Evolutionary conservation across 2,329 filamentous ascomycete species (phyloP), one percentile per base, ranked within the genome.

Genomic region (Pseudonectria buxi): DNA sequence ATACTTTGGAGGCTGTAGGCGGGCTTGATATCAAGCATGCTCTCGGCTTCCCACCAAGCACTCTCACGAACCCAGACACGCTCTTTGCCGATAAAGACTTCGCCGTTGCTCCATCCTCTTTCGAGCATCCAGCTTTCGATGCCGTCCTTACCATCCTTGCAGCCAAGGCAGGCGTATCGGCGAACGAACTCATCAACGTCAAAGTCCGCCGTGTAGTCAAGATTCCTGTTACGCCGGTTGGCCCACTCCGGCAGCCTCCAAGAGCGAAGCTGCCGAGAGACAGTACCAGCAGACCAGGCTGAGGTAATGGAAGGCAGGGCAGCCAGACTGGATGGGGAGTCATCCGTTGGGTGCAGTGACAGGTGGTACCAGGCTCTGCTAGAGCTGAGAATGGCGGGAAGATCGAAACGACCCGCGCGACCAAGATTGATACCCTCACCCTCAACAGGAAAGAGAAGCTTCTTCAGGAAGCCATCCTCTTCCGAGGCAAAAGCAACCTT

Each of bases 1-100:
- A 62, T 53, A 7, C 47, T 51, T 7, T 55, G 57, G 15, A 57
- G 40, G 29, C 61, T 59, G 27, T 78, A 74, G 35, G 74, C 68
- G 2, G 81, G 78, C 61, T 92, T 90, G 51, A 94, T 71, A 54
- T 98, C 92, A 18, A 96, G 79, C 84, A 95, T 94, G 42, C 78
- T 86, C 64, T 98, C 92, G 5, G 89, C 90, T 62, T 96, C 90
- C 90, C 90, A 96, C 90, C 92, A 98, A 3, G 89, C 85, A 38
- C 69, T 74, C 62, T 98, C 92, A 32, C 90, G 78, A 69, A 96
- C 89, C 92, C 92, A 98, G 28, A 98, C 80, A 24, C 92, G 84
- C 60, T 96, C 88, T 39, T 80, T 81, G 36, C 92, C 92, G 24
- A 96, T 71, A 5, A 95, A 79, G 2, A 96, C 88, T 63, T 96